Evolutionary conservation across 2,329 filamentous ascomycete species (phyloP), one percentile per base, ranked within the genome.

Genomic region (Xylariaceae sp.): DNA sequence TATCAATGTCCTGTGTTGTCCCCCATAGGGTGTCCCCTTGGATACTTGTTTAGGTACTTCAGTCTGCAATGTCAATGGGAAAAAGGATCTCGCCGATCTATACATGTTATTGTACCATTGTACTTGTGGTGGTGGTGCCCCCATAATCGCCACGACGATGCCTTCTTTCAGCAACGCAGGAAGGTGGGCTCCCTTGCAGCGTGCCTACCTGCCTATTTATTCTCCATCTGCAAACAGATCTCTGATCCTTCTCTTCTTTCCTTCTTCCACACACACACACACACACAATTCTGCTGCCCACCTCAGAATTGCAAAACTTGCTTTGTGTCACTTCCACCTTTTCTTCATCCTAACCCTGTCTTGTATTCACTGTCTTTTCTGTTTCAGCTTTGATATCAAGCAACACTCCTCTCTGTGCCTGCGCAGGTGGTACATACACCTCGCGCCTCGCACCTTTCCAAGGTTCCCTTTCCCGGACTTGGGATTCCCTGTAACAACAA

Each of bases 141-240:
- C n/a, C n/a, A n/a, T n/a, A n/a, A 47, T 36, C n/a, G 31, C 37
- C 23, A 23, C 11, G 24, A 17, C 37, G 31, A 55, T 50, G 6
- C 6, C 39, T 29, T 34, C 45, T 34, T 44, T 19, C 53, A n/a
- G n/a, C n/a, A n/a, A n/a, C n/a, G n/a, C 7, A 12, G 19, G 28
- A 17, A 47, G 37, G 23, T 40, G 36, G n/a, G n/a, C n/a, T n/a
- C n/a, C n/a, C n/a, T 45, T 50, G 26, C 16, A 36, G n/a, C n/a
- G n/a, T n/a, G n/a, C 9, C 23, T 48, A 17, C 50, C 37, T 31
- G 40, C 24, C 26, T 47, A 21, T 24, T 16, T 21, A 17, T 23
- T 55, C 29, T 24, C 23, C 29, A 29, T 37, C 14, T 23, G n/a
- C 45, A 37, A 37, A 55, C 45, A 47, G 6, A 23, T n/a, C 44